Percentiles rank a stretch among this genome's conserved stretches.
Evolutionary conservation across 2,329 filamentous ascomycete species (phyloP).

Genomic region (Fusarium sp.): DNA sequence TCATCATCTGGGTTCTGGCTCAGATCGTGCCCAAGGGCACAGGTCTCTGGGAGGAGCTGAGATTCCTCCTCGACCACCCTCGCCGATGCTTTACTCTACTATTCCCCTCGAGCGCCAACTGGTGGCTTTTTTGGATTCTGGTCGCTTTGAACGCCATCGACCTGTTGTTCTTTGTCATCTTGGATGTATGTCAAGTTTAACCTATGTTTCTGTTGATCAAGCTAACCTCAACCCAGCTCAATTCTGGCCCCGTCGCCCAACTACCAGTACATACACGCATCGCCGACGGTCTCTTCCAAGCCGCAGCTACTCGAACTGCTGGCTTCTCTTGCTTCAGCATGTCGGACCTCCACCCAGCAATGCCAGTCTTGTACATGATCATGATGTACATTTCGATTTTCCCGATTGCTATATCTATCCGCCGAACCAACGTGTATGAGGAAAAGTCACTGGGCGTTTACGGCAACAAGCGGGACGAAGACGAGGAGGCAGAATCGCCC

Average conservation of each 20-base stretch:
- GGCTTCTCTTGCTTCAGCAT: slow-evolving; percentile 88
- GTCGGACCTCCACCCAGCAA: slow-evolving; percentile 83
- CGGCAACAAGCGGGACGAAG: slow-evolving; percentile 59
- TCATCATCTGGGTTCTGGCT: slow-evolving; percentile 88
- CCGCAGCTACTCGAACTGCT: slow-evolving; percentile 88
- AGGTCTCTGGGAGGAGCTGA: slow-evolving; percentile 87
- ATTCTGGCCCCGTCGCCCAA: slow-evolving; percentile 74
- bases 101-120: slow-evolving; percentile 90
- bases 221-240: slow-evolving; percentile 64
- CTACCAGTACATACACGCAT: slow-evolving; percentile 81
- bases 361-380: slow-evolving; percentile 93
- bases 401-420: slow-evolving; percentile 94
- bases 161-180: slow-evolving; percentile 88
- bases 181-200: slow-evolving; percentile 74
- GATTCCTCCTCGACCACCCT: slow-evolving; percentile 92
- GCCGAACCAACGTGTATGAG: slow-evolving; percentile 95
- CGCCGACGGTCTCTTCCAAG: slow-evolving; percentile 90
- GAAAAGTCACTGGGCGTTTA: slow-evolving; percentile 87
- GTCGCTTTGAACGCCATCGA: slow-evolving; percentile 86
- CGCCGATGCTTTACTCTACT: slow-evolving; percentile 95
- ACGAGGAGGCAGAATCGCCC: slow-evolving; percentile 60
- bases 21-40: slow-evolving; percentile 73
- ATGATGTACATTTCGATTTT: slow-evolving; percentile 99
- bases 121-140: slow-evolving; percentile 94
- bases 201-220: background rate